Evolutionary conservation across 2,329 filamentous ascomycete species (phyloP), one percentile per base, ranked within the genome.

Genomic region (Cladosporium sp.): DNA sequence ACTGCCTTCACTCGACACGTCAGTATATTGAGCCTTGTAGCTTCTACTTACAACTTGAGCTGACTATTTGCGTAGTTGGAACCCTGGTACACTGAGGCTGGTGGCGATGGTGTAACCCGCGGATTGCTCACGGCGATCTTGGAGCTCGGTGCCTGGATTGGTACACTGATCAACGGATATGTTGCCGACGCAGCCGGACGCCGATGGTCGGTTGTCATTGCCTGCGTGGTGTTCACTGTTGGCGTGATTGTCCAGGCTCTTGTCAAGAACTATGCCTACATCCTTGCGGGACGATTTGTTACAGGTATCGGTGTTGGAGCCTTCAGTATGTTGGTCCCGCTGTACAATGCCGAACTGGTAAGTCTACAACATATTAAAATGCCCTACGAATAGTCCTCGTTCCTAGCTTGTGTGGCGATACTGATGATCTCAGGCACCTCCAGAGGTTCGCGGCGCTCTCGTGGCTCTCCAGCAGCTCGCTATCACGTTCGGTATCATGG

Each of bases 281-380:
- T 91, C 67, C 79, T 91, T 1, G 89, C 82, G 25, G 89, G 89
- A 3, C 83, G 89, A 18, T 91, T 91, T 71, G 81, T 91, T 68
- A 90, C 89, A 46, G 79, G 75, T 53, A 86, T 91, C 77, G 89
- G 88, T 21, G 88, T 91, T 21, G 89, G 89, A 70, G 85, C 84
- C 36, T 76, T 91, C 14, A 87, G 86, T 1, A 89, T 88, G 80
- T 88, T 90, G 56, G 85, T 89, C 1, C 67, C 67, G 8, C 77
- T 79, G 69, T 79, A 78, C 68, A 76, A 77, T 49, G 77, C 77
- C 34, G 83, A 85, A 70, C 74, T 83, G 34, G 51, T 54, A 32
- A 30, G 49, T 30, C 23, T n/a, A 11, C 30, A 2, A 32, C 5
- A 32, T 11, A 32, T 32, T n/a, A n/a, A n/a, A n/a, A n/a, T n/a